phyloP scores from a whole-genome alignment of 345 rosid species.

The Linum usitatissimum region DNA sequence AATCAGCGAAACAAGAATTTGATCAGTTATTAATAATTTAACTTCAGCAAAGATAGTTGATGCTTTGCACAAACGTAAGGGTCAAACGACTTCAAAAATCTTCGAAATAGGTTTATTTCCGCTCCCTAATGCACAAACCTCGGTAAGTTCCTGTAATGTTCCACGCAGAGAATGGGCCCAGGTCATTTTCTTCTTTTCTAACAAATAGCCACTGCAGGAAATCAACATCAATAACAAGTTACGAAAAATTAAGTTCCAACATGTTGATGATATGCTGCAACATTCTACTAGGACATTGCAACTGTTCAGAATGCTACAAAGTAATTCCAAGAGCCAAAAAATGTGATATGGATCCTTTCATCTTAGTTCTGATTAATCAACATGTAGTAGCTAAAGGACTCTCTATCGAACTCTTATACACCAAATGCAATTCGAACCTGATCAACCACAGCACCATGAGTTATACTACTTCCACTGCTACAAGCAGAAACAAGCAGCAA shows the following conservation, averaged over 20 bases:
- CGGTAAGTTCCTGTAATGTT: slow-evolving; percentile 94
- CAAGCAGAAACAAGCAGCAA: too few species aligned
- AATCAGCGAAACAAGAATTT: not conserved
- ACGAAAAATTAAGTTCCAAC: slow-evolving; percentile 6
- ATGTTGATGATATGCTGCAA: not conserved
- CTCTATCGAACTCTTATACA: not conserved
- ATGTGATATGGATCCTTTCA: not conserved
- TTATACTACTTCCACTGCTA: not conserved
- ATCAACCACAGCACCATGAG: too few species aligned
- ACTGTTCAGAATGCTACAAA: not conserved
- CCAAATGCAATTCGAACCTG: not conserved
- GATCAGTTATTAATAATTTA: too few species aligned
- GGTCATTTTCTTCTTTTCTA: slow-evolving; percentile 47
- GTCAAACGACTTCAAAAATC: not conserved
- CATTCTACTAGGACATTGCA: not conserved
- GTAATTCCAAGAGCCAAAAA: too few species aligned
- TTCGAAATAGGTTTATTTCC: not conserved
- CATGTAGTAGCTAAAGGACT: not conserved
- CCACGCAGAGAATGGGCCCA: slow-evolving; percentile 74
- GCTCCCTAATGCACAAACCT: slow-evolving; percentile 37
- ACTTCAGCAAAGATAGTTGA: not conserved
- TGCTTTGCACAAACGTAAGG: not conserved
- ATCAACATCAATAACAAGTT: slow-evolving; percentile 13
- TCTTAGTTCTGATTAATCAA: not conserved
- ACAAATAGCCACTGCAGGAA: slow-evolving; percentile 68